Base-by-base conservation (phyloP, 2,329 filamentous ascomycete genomes). In the Teratosphaeria zuluensis region DNA sequence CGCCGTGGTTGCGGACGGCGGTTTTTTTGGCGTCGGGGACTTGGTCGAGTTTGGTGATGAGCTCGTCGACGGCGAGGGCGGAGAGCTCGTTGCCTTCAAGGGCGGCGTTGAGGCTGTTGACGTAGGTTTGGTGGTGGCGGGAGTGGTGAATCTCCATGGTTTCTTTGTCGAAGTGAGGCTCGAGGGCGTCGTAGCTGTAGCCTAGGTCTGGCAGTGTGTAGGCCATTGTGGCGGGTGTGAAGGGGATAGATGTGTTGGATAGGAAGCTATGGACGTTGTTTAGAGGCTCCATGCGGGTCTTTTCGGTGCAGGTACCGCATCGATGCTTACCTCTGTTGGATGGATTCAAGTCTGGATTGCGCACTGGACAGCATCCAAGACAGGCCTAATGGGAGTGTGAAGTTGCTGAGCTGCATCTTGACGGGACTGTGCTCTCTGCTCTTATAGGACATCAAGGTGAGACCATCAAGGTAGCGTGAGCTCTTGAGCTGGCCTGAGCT, bases 1-100 rank as follows among this genome's bases (percentile, higher is more conserved):
- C 92, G 54, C 88, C 91, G 73, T 95, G 90, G 81, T 95, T 96
- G 69, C 87, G 88, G 77, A 95, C 85, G 62, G 82, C 82, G 19
- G 80, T 77, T 66, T 88, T 85, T n/a, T 90, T 80, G 19, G 81
- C 76, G 58, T 90, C 82, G 65, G 90, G 85, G 3, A 79, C 75
- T 4, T 82, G 76, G 59, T 57, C 59, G 53, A 66, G 51, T 31
- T 65, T 63, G 12, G 58, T 53, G 32, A 65, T 55, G 57, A 89
- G 80, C 64, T 90, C 83, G 63, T 79, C 77, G 48, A 79, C 75
- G 28, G 77, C 71, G 2, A 81, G 75, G 16, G 86, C 84, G 4
- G 78, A 73, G 51, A 71, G 57, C 51, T 65, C 63, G 63, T 88
- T 85, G 14, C 81, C 79, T 67, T 79, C 75, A 56, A 89, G 76